Evolutionary conservation across 148 eudicot species (phyloP), one percentile per base, ranked within the genome.

Genomic region (Talinum fruticosum): DNA sequence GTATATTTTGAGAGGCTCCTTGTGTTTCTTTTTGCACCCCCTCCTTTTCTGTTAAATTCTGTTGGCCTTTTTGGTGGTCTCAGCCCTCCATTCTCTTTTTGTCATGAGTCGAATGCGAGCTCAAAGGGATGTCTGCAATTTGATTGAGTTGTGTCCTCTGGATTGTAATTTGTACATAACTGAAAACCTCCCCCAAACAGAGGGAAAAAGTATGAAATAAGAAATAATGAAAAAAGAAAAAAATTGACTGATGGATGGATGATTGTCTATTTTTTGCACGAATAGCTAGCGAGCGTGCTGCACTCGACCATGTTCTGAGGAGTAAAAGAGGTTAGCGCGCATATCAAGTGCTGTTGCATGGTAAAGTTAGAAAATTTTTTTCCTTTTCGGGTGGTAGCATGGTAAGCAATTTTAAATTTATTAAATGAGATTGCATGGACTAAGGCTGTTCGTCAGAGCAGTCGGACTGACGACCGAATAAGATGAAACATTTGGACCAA

Each of bases 161-260:
- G 80, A 72, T 33, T 78, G 75, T 61, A 73, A 47, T 79, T 80
- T 82, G 84, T 86, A 84, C 86, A 86, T 82, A 86, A 45, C 66
- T 62, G 30, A 62, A 28, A 28, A 33, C 66, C 18, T 33, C 33
- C 66, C 66, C 2, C 10, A 66, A 76, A 65, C 36, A 80, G 59
- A 71, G 14, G 24, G 16, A 66, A 80, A 53, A 37, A 38, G n/a
- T 61, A 35, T 16, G 37, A 68, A n/a, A 45, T n/a, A n/a, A n/a
- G n/a, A 44, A 24, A 61, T 21, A 61, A 76, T 32, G 26, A 12
- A 45, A 64, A 68, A 67, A 64, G 44, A 69, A n/a, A 24, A 51
- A 79, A 70, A 26, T 32, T 66, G 72, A 76, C 72, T 49, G 16
- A 64, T n/a, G 32, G 47, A 41, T 41, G 47, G 12, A 41, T 41